phyloP scores from a whole-genome alignment of 352 stramenopile species.

The Pythium folliculosum region DNA sequence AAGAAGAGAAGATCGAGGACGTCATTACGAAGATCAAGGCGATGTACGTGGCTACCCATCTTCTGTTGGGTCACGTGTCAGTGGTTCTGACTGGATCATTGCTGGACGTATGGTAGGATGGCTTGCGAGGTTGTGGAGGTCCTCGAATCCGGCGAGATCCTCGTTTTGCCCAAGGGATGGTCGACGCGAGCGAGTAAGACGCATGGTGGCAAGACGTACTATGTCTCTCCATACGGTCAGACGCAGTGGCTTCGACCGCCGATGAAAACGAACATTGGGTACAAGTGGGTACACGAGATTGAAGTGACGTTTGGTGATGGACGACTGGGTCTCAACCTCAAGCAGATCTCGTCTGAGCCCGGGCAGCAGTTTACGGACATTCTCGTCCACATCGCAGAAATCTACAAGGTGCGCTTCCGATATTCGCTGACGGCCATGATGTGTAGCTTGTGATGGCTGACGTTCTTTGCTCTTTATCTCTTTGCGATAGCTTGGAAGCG shows the following conservation, averaged over 20 bases:
- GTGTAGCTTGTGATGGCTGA: neutral
- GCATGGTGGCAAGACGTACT: conserved; percentile 86
- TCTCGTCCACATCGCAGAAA: conserved; percentile 77
- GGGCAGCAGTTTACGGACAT: conserved; percentile 74
- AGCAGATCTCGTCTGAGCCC: conserved; percentile 76
- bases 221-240: conserved; percentile 80
- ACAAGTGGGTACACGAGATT: conserved; percentile 84
- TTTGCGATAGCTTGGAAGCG: conserved; percentile 52
- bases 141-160: conserved; percentile 69
- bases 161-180: conserved; percentile 80
- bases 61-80: neutral
- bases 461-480: neutral
- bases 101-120: conserved; percentile 29
- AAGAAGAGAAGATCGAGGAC: conserved; percentile 67
- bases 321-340: conserved; percentile 78
- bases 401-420: conserved; percentile 58
- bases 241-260: conserved; percentile 82
- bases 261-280: conserved; percentile 69
- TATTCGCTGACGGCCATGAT: neutral
- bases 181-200: conserved; percentile 78
- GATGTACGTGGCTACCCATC: conserved; percentile 35
- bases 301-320: conserved; percentile 82
- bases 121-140: conserved; percentile 62
- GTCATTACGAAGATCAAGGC: conserved; percentile 61
- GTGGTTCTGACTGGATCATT: conserved; percentile 1